Base-by-base conservation (phyloP, 1,284 basidiomycete genomes). In the Rhodotorula mucilaginosa region DNA sequence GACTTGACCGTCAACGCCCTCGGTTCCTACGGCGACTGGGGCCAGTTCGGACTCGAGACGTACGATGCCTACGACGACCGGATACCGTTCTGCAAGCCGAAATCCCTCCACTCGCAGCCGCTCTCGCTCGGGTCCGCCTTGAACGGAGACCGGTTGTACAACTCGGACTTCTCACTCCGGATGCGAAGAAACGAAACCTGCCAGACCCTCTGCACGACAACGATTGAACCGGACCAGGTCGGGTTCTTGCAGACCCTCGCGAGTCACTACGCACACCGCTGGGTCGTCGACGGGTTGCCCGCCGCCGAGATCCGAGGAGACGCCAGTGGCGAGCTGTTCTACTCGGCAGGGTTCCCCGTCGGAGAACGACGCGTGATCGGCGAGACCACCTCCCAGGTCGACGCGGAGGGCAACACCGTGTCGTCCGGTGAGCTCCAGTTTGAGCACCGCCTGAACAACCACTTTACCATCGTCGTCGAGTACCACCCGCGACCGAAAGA, bases 81-180 rank as follows among this genome's bases (percentile, higher is more conserved):
- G 58, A 91, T 98, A 76, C 89, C 89, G 74, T 98, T 98, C 82
- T 98, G 96, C 80, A 79, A 86, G 74, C 96, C 96, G 10, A 88
- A 85, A 12, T 92, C 92, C 6, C 88, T 89, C 2, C 82, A 88
- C 79, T 88, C 89, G 77, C 89, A 93, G 80, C 88, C 91, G 19
- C 95, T 97, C 82, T 91, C 89, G 2, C 84, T 99, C 39, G 96
- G 96, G 7, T 93, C 92, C 46, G 94, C 97, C 74, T 84, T 99
- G 21, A 97, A 97, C 78, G 96, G 96, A 46, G 96, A 99, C 83
- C 87, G 96, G 71, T 94, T 99, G 79, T 93, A 95, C 82, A 89
- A 90, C 80, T 93, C 92, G 13, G 90, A 91, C 4, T 95, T 94
- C 79, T 85, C 94, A 77, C 90, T 92, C 68, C 84, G 85, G 81